phyloP scores from a whole-genome alignment of 306 rosid species.

The Cotoneaster glaucophyllus region DNA sequence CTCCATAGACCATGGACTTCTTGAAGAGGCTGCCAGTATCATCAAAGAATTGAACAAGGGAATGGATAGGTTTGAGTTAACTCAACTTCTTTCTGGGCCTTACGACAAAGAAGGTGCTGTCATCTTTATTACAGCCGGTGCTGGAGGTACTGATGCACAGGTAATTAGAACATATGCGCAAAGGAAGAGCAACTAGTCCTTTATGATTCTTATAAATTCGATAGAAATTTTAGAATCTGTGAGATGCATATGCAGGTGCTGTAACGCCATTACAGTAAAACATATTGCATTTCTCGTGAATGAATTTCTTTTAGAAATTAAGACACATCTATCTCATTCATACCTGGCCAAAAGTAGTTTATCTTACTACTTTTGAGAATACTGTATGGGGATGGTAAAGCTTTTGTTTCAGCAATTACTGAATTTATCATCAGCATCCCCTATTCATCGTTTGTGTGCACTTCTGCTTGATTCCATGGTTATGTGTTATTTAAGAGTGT shows the following conservation, averaged over 20 bases:
- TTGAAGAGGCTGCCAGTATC: conserved; percentile 77
- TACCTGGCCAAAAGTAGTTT: not conserved
- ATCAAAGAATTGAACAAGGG: conserved; percentile 77
- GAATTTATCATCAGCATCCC: not conserved
- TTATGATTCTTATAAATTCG: conserved; percentile 4
- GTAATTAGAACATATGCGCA: conserved; percentile 32
- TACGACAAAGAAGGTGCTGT: conserved; percentile 95
- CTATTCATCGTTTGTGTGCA: not conserved
- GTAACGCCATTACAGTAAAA: not conserved
- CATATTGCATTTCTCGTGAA: not conserved
- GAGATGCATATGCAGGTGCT: not conserved
- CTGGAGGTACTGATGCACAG: conserved; percentile 99
- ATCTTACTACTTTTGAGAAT: not conserved
- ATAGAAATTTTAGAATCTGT: not conserved
- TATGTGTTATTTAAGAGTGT: not conserved
- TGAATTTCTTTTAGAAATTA: not conserved
- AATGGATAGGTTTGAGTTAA: conserved; percentile 75
- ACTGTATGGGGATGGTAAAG: not conserved
- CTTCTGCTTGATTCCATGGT: not conserved
- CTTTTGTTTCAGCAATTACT: not conserved
- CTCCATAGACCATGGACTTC: conserved; percentile 63
- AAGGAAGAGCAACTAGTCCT: not conserved
- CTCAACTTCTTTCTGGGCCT: conserved; percentile 93
- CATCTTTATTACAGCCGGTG: conserved; percentile 81
- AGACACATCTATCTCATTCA: not conserved